Base-by-base conservation (phyloP, 495 filamentous ascomycete genomes). In the Xeromyces bisporus region DNA sequence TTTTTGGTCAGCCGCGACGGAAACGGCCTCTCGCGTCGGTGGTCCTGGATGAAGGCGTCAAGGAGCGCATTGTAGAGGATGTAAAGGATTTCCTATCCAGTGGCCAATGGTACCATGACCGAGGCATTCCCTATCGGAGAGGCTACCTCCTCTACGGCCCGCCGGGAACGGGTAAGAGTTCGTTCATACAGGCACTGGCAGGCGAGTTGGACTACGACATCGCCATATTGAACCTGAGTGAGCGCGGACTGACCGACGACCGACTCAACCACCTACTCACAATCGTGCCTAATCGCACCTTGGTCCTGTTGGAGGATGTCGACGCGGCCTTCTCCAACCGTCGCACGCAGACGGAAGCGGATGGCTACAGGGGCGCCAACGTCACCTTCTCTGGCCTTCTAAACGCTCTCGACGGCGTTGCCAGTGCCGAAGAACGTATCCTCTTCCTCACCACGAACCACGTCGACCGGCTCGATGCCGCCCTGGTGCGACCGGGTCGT, bases 401-500 rank as follows among this genome's bases (percentile, higher is more conserved):
- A 35, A 97, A 97, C 53, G 84, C 91, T 1, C 58, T 97, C 9
- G 89, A 97, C 40, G 89, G 89, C 0, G 75, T 94, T 6, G 85
- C 86, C n/a, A 91, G 86, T 35, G 82, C 83, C 2, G 89, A 97
- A 43, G 84, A 96, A 53, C 67, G 89, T 10, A 76, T 97, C 32
- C 70, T 91, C 10, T 89, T 97, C 50, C 67, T 97, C 30, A 97
- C 89, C 3, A 97, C 89, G 13, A 97, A 97, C 40, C 81, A 94
- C 38, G 71, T 91, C 17, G 81, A 92, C 33, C 69, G 80, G 11
- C 67, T 97, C 1, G 89, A 97, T 43, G 71, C 75, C 38, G 89
- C 89, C 14, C 59, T 97, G 24, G 78, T 97, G 16, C 68, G 89
- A 16, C 89, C 89, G 2, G 89, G 89, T 3, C 66, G 89, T 31